Evolutionary conservation across 371 early-diverging fungal genomes (phyloP).

Genomic region (Apophysomyces sp.): DNA sequence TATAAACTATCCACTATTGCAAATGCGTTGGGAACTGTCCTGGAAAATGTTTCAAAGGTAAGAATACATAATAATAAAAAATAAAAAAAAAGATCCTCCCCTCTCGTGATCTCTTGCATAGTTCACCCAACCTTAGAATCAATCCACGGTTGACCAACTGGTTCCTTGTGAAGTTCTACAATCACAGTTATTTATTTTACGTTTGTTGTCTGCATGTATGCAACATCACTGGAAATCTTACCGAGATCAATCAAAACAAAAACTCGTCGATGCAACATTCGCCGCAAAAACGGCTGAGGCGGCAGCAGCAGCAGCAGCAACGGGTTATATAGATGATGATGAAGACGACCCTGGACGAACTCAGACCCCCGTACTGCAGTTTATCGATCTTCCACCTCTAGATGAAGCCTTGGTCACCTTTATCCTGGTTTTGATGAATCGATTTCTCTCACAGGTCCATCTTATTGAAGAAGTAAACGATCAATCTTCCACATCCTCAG

Average conservation of each 20-base stretch:
- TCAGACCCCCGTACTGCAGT: slow-evolving; percentile 1
- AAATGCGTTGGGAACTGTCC: slow-evolving; percentile 53
- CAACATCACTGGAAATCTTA: slow-evolving; percentile 70
- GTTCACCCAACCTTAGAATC: slow-evolving; percentile 14
- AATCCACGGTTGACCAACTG: slow-evolving; percentile 40
- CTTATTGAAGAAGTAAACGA: slow-evolving; percentile 31
- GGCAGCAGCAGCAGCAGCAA: slow-evolving; percentile 14
- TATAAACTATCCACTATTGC: slow-evolving; percentile 59
- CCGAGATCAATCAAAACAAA: slow-evolving; percentile 35
- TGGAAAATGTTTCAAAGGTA: slow-evolving; percentile 70
- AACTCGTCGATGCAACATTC: slow-evolving; percentile 8
- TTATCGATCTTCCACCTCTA: slow-evolving; percentile 69
- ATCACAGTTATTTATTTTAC: slow-evolving; percentile 75
- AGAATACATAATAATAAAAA: not conserved
- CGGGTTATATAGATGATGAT: slow-evolving; percentile 11
- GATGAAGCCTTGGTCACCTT: slow-evolving; percentile 72
- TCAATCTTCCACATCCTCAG: slow-evolving; percentile 35
- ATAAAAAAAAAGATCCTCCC: too few relatives aligned
- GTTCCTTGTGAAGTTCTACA: slow-evolving; percentile 68
- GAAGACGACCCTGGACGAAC: not conserved
- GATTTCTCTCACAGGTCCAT: slow-evolving; percentile 62
- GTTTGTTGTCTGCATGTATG: slow-evolving; percentile 74
- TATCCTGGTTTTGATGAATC: slow-evolving; percentile 60
- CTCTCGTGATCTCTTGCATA: not conserved
- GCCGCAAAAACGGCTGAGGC: slow-evolving; percentile 12